Evolutionary conservation across 2,329 filamentous ascomycete species (phyloP).

Genomic region (Leptodontidium sp.): DNA sequence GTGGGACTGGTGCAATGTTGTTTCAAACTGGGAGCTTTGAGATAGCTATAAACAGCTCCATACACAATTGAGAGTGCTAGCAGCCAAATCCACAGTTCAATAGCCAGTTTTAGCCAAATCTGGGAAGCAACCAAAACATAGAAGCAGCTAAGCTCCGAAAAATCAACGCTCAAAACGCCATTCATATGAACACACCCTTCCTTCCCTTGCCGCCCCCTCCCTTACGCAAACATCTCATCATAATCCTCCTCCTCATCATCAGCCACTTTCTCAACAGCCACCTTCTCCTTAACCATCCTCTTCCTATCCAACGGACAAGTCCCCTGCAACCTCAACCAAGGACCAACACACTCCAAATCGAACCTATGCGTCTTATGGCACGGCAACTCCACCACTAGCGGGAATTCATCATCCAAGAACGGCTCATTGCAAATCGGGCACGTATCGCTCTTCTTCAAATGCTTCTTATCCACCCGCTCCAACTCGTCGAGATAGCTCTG

Average conservation of each 20-base stretch:
- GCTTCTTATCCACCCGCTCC: constrained; percentile 63
- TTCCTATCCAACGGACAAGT: constrained; percentile 70
- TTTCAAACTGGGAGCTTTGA: too few species aligned
- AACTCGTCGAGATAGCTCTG: constrained; percentile 67
- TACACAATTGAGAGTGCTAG: too few species aligned
- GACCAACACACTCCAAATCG: constrained; percentile 72
- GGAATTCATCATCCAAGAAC: constrained; percentile 68
- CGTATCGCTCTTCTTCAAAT: constrained; percentile 57
- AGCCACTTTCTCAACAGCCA: constrained; percentile 50
- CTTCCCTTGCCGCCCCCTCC: background rate
- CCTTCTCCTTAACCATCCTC: constrained; percentile 65
- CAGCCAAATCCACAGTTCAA: too few species aligned
- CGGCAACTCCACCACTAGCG: constrained; percentile 69
- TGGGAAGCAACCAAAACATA: background rate
- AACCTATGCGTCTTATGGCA: constrained; percentile 66
- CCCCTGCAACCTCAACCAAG: constrained; percentile 70
- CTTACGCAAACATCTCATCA: constrained; percentile 57
- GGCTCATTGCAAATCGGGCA: constrained; percentile 71
- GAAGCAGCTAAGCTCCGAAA: background rate
- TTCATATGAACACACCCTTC: constrained; percentile 26
- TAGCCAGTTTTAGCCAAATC: background rate
- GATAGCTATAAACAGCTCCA: too few species aligned
- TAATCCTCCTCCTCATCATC: constrained; percentile 61
- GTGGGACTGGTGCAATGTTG: too few species aligned
- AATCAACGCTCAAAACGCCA: constrained; percentile 35